Evolutionary conservation across 139 green algal species (phyloP), one percentile per base, ranked within the genome.

Genomic region (Chlorella ohadii): DNA sequence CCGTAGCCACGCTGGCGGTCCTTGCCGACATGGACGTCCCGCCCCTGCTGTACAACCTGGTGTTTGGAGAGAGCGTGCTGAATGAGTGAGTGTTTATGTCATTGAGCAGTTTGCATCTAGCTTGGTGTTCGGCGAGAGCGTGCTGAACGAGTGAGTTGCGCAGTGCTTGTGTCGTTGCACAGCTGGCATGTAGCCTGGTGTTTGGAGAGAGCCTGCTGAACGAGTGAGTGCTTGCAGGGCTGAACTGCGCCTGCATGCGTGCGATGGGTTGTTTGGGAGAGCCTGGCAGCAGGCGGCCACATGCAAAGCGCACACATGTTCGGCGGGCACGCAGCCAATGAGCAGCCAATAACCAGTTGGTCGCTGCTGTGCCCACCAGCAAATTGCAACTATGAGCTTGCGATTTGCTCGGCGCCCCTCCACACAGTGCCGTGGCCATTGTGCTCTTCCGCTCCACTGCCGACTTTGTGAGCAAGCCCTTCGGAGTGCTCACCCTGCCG

Each of bases 391-490:
- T n/a, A n/a, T n/a, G n/a, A n/a, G n/a, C n/a, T n/a, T n/a, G n/a
- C n/a, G n/a, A n/a, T n/a, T n/a, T n/a, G n/a, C n/a, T 51, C 9
- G 44, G 44, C 44, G n/a, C 44, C 44, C 15, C 51, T 59, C 51
- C 51, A 19, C 41, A 59, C 76, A 82, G 76, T 36, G 93, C 93
- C 47, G 89, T 94, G 23, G 90, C 93, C 56, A 95, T 96, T 76
- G 92, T 96, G 57, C 85, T 96, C 4, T 96, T 96, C 76, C 78
- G 86, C 59, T 89, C 93, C 23, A 84, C 96, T 33, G 17, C 70
- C 36, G 59, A 85, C 56, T 93, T 91, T 75, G 86, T 86, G 9
- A n/a, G 41, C 56, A 72, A 55, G 17, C 41, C 57, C 44, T 44
- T 85, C 9, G 59, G n/a, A 13, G 33, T 56, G 57, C 33, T 9